Evolutionary conservation across 2,329 filamentous ascomycete species (phyloP), one percentile per base, ranked within the genome.

Genomic region (Alternaria arbusti): DNA sequence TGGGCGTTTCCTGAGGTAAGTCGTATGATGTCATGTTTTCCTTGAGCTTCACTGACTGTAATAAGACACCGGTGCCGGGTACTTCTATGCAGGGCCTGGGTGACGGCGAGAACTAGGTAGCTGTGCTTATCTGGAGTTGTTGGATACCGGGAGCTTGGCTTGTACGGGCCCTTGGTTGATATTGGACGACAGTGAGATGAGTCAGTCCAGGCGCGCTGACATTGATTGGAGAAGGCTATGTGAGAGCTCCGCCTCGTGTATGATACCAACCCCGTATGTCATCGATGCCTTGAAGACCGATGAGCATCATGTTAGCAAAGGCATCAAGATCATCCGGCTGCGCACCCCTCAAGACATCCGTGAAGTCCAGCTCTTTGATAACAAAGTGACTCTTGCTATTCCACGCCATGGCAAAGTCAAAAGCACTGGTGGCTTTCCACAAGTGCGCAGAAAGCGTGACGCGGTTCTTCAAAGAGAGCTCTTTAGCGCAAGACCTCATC

Each of bases 361-460:
- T 65, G 25, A 76, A 71, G n/a, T 79, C 71, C 9, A 79, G 40
- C 8, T 73, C 69, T 23, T 70, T 64, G n/a, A 79, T 66, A 6
- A 78, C 22, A 12, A 71, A 71, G 61, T 76, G 75, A 4, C 67
- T 69, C 52, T 69, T 72, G 20, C 74, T 65, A 20, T 78, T 78
- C 76, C 76, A 79, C 0, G 72, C 72, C 11, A 72, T 47, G 1
- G 73, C 74, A 47, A 77, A 79, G 12, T 78, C 76, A 8, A 78
- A 70, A 3, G 74, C 70, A 15, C 61, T 76, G 12, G 56, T 49
- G 2, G 76, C 76, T 4, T 68, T 64, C 77, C 77, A 79, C 3
- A 79, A 60, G 43, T 73, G 69, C 12, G 75, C 66, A 2, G 75
- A 77, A 13, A 75, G 32, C 3, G 72, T 76, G 1, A 78, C 57